Base-by-base conservation (phyloP, 2,329 filamentous ascomycete genomes). In the Alternaria gaisen region DNA sequence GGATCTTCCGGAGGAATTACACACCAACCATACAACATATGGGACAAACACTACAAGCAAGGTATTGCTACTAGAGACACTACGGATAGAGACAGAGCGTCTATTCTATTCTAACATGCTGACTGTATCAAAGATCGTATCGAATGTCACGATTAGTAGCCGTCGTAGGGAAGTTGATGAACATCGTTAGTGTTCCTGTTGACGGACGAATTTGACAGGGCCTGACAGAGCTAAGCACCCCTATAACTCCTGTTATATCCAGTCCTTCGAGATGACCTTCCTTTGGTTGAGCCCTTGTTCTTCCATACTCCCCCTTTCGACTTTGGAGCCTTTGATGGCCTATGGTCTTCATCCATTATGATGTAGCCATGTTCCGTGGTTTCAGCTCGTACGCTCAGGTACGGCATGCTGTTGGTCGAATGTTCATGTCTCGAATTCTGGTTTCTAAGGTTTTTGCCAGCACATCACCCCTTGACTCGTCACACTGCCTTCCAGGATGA, bases 401-500 rank as follows among this genome's bases (percentile, higher is more conserved):
- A 12, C 30, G 30, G 10, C 11, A 32, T 32, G 11, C 30, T 32
- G 14, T 36, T 36, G 6, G 12, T 36, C 14, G 14, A 14, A 16
- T 16, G 14, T 16, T 41, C 18, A 12, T 18, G 40, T 20, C 4
- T 12, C 3, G 11, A 5, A 41, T 22, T 18, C 40, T 12, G 18
- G 22, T 22, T 10, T 3, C 12, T 5, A 22, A 7, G 18, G 11
- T 22, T 41, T 10, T 1, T 6, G 11, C 40, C 3, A 41, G 40
- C 18, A 22, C 18, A 14, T 14, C 5, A 40, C 8, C 11, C 18
- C 5, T 14, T 22, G 4, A 22, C 5, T 12, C 40, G 20, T 41
- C 10, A 55, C 18, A 59, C 28, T 2, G 51, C 20, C 36, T 50
- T 53, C 56, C 56, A 55, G 14, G 14, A 34, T 4, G 54, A 24